A percentile compares a stretch with the other conserved stretches of the same genome.
phyloP scores from a whole-genome alignment of 1,139 yeast species.

The Blastobotrys arbuscula region DNA sequence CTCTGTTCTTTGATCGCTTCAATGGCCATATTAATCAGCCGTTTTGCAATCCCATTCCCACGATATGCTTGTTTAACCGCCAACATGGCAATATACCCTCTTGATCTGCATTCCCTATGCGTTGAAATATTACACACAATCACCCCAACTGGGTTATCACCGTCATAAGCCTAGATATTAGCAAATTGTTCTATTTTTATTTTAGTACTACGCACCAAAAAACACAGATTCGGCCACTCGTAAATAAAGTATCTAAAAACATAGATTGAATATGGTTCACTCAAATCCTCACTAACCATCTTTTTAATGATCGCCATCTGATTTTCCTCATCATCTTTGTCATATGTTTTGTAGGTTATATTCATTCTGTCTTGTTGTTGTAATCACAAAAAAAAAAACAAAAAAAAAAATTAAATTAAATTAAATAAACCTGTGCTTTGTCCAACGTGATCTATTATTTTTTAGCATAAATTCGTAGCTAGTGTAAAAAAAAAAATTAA shows the following conservation, averaged over 20 bases:
- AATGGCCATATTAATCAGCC: slow-evolving; percentile 57
- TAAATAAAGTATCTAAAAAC: slow-evolving; percentile 65
- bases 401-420: too few relatives aligned
- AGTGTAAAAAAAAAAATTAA: too few relatives aligned
- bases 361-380: slow-evolving; percentile 1
- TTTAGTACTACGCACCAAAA: slow-evolving; percentile 32
- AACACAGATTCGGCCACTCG: slow-evolving; percentile 63
- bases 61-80: slow-evolving; percentile 71
- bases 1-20: slow-evolving; percentile 55
- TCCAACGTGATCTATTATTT: too few relatives aligned
- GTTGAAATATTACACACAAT: slow-evolving; percentile 79
- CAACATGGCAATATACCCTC: slow-evolving; percentile 96
- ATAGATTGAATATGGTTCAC: slow-evolving; percentile 69
- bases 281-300: slow-evolving; percentile 54
- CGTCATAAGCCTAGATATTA: slow-evolving; percentile 28
- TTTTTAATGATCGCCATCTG: slow-evolving; percentile 36
- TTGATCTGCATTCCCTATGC: slow-evolving; percentile 57
- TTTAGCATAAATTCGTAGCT: neutral
- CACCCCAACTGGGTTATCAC: slow-evolving; percentile 56
- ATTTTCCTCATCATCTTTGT: slow-evolving; percentile 28
- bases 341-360: slow-evolving; percentile 29
- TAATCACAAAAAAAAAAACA: neutral
- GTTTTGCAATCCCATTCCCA: slow-evolving; percentile 76
- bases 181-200: neutral
- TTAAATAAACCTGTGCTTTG: too few relatives aligned